Evolutionary conservation across 768 basidiomycete genomes (phyloP).

Genomic region (Nevesoporus exiguus): DNA sequence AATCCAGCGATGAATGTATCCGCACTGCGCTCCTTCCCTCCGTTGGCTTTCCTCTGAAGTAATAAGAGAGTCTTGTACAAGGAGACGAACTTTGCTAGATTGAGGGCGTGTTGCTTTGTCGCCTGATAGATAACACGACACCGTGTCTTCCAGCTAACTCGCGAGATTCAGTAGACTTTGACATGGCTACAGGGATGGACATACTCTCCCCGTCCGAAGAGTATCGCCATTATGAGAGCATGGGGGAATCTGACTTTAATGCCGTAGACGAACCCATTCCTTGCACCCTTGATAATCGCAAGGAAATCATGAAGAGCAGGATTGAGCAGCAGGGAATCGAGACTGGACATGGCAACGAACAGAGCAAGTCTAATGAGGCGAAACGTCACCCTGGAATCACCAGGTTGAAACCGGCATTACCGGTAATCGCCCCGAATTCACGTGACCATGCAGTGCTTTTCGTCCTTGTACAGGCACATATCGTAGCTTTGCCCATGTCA

Average conservation of each 20-base stretch:
- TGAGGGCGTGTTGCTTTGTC: constrained; percentile 87
- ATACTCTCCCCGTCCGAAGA: constrained; percentile 90
- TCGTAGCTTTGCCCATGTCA: no score
- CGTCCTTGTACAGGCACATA: no score
- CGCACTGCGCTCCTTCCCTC: constrained; percentile 72
- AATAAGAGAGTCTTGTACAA: constrained; percentile 87
- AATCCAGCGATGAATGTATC: constrained; percentile 94
- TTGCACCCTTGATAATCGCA: constrained; percentile 90
- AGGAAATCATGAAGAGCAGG: constrained; percentile 88
- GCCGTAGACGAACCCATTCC: constrained; percentile 87
- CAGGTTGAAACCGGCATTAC: not conserved
- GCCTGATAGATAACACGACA: constrained; percentile 68
- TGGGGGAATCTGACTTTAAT: constrained; percentile 93
- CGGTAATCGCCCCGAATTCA: not conserved
- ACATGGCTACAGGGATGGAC: constrained; percentile 30
- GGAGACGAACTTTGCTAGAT: constrained; percentile 91
- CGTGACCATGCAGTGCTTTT: no score
- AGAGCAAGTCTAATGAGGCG: not conserved
- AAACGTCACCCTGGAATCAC: not conserved
- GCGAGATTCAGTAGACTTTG: constrained; percentile 6
- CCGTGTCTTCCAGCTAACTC: constrained; percentile 67
- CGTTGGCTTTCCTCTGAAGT: constrained; percentile 75
- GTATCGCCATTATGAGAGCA: constrained; percentile 92
- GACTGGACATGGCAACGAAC: constrained; percentile 21
- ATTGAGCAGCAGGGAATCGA: constrained; percentile 37